phyloP scores from a whole-genome alignment of 2,329 filamentous ascomycete species.

The Ophiostoma populinum region DNA sequence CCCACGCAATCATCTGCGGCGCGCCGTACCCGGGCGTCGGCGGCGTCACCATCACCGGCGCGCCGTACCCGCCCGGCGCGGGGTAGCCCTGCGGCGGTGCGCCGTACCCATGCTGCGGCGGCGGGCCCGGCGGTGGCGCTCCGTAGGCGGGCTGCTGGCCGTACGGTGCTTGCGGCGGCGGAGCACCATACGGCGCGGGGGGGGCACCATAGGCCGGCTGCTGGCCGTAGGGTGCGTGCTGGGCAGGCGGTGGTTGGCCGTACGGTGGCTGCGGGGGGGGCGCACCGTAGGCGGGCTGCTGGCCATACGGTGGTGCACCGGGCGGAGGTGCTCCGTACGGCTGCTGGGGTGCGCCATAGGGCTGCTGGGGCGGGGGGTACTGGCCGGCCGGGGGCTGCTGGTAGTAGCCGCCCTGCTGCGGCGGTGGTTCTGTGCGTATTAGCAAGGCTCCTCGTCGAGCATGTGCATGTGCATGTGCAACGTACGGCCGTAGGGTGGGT shows the following conservation, averaged over 20 bases:
- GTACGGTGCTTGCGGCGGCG: conserved; percentile 16
- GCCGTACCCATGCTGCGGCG: conserved; percentile 18
- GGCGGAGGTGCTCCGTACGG: conserved; percentile 8
- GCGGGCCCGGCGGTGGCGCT: conserved; percentile 13
- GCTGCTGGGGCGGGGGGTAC: conserved; percentile 12
- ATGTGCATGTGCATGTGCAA: conserved; percentile 2
- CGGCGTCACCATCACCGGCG: conserved; percentile 33
- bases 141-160: conserved; percentile 9
- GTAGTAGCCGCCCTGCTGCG: conserved; percentile 14
- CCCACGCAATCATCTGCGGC: conserved; percentile 49
- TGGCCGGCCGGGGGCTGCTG: neutral
- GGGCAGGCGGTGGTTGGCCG: conserved; percentile 13
- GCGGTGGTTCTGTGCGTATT: conserved; percentile 11
- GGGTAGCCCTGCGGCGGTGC: conserved; percentile 17
- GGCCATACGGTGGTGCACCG: no score
- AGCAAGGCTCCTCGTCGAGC: neutral
- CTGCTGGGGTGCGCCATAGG: conserved; percentile 14
- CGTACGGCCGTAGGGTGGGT: conserved; percentile 21
- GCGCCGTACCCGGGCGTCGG: conserved; percentile 61
- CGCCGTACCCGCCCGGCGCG: conserved; percentile 11
- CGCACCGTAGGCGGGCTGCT: conserved; percentile 14
- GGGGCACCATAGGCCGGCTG: conserved; percentile 11
- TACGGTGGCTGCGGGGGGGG: conserved; percentile 15
- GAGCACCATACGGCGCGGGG: conserved; percentile 14
- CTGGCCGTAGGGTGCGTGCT: conserved; percentile 7